phyloP scores from a whole-genome alignment of 306 rosid species.

The Cotoneaster glaucophyllus region DNA sequence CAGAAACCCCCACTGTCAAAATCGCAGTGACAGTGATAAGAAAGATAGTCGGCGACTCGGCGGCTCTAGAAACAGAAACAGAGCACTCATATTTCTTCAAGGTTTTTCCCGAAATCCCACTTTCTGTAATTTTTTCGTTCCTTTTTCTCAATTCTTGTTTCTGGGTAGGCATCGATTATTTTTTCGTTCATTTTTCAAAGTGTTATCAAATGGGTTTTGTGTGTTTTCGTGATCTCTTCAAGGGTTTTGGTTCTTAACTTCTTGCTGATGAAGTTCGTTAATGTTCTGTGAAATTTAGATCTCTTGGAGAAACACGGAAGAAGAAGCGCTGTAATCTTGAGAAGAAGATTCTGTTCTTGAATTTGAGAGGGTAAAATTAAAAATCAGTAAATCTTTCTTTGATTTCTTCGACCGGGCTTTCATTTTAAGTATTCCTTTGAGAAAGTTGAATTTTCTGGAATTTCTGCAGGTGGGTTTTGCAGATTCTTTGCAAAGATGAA shows the following conservation, averaged over 20 bases:
- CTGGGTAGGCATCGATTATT: neutral
- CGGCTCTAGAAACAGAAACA: neutral
- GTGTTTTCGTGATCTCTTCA: no score
- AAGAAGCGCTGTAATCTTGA: conserved; percentile 9
- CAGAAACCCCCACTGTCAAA: neutral
- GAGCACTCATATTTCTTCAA: conserved; percentile 5
- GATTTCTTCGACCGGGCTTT: neutral
- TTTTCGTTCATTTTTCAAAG: neutral
- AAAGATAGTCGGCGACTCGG: neutral
- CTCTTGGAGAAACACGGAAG: conserved; percentile 21
- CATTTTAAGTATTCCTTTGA: neutral
- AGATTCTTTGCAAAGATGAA: conserved; percentile 56
- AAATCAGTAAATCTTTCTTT: conserved; percentile 8
- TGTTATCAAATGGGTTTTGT: neutral
- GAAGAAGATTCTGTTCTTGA: conserved; percentile 42
- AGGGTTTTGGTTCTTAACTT: no score
- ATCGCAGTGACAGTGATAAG: neutral
- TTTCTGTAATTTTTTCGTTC: neutral
- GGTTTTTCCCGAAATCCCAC: conserved; percentile 5
- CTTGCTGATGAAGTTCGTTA: neutral
- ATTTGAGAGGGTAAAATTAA: conserved; percentile 34
- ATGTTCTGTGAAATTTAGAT: conserved; percentile 18
- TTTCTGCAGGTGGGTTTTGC: conserved; percentile 36
- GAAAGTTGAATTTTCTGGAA: neutral
- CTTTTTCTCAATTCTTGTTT: neutral